Base-by-base conservation (phyloP, 805 yeast species). In the Candida xyloterini region DNA sequence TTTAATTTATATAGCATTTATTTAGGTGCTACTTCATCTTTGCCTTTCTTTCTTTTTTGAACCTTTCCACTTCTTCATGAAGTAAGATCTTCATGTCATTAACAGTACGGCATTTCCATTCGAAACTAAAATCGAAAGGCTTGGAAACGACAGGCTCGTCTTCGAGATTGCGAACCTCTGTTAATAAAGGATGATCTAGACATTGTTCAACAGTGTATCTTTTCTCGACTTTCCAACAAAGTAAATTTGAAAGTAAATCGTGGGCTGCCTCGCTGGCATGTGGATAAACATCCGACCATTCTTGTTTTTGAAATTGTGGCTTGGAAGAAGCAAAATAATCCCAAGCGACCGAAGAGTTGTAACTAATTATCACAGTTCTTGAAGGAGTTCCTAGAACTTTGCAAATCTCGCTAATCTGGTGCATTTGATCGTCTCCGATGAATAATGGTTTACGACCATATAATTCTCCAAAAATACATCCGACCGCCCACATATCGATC, bases 401-500 rank as follows among this genome's bases (percentile, higher is more conserved):
- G 38, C 79, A 64, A 14, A 90, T 85, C 54, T 78, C 83, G 30
- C 67, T 71, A 7, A 87, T 60, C 60, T 90, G 98, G 46, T 82
- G 83, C 44, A 76, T 51, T 42, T 81, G 81, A 58, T 79, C 80
- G 42, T 74, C 75, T 0, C 96, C 97, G 35, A 79, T 76, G 57
- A 90, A 89, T 11, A 88, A 58, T 1, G 96, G 95, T 52, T 72
- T 73, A 44, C 96, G 68, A 0, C 88, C 86, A 48, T 84, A 85
- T 34, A 90, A 67, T 59, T 90, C 98, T 2, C 82, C 95, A 44
- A 89, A 63, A 8, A 90, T 88, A 56, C 97, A 90, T 1, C 97
- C 98, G 8, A 82, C 78, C 0, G 96, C 89, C 98, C 98, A 90
- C 68, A 90, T 70, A 59, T 90, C 98, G 33, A 90, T 83, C 16